Evolutionary conservation across 2,329 filamentous ascomycete genomes (phyloP), one percentile per base, ranked within the genome.

Genomic region (Botrytis elliptica): DNA sequence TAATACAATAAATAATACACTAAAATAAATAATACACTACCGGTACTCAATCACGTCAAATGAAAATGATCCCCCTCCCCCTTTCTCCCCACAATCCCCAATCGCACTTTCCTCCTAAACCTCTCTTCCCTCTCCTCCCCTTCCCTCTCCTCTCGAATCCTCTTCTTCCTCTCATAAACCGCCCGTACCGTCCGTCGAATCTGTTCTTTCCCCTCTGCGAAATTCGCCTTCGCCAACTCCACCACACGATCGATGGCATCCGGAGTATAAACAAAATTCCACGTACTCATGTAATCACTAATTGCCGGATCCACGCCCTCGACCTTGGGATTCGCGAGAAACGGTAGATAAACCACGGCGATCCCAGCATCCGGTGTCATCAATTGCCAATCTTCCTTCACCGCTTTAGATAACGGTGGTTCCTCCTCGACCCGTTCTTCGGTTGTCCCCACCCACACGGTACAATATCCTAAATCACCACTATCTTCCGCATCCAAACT

Each of bases 261-360:
- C 0, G 94, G 91, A 2, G 93, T 97, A 82, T 98, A 99, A 44
- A 98, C 91, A 81, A 98, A 98, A 81, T 99, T 99, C 96, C 96
- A 99, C 0, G 96, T 99, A 77, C 90, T 93, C 85, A 98, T 90
- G 83, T 94, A 98, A 75, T 97, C 94, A 71, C 89, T 92, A 3
- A 88, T 89, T 38, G 91, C 90, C 0, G 96, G 96, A 77, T 97
- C 92, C n/a, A 98, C 91, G 62, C 89, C 92, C 0, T 91, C 88
- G 0, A 94, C 91, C 75, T 92, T 91, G 0, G 91, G 88, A 81
- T 99, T 98, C 42, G 92, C 89, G 22, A 98, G 85, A 75, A 98
- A 91, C 0, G 96, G 96, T 79, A 98, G 91, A 83, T 99, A 99
- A 25, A 97, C 86, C 5, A 99, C 91, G 0, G 95, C 89, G 59